Base-by-base conservation (phyloP, 352 stramenopile genomes). In the Pythium monospermum region DNA sequence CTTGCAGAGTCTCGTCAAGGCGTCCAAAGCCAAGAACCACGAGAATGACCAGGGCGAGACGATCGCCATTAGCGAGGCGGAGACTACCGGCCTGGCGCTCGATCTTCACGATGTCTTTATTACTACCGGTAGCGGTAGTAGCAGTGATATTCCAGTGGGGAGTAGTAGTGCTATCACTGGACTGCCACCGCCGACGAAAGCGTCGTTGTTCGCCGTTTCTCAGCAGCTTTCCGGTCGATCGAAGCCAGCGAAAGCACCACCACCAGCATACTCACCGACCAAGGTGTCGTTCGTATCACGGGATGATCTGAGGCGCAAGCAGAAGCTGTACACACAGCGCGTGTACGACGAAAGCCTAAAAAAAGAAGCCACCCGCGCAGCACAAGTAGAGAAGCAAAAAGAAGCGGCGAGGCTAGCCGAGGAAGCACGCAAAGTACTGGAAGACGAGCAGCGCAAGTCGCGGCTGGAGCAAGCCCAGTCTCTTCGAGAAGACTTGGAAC, bases 301-400 rank as follows among this genome's bases (percentile, higher is more conserved):
- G 2, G 60, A 69, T 3, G 69, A 83, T 23, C 43, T 79, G 22
- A 56, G 64, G 16, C 49, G 54, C 22, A 65, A 66, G 35, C 72
- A 84, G 46, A 64, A 54, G 42, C 46, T 66, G 5, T 81, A 76
- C 45, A 77, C 61, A 3, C 56, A 68, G n/a, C 58, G 54, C 4
- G 44, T 77, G 13, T 61, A 73, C 18, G 57, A 68, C 31, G 64
- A 77, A 32, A 75, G 77, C 48, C 28, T 65, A 13, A 67, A 64
- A 52, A 68, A 59, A 27, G 67, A 76, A 40, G 57, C 55, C 12
- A 49, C 46, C 4, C 60, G 69, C 0, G 38, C 38, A 11, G 42
- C 32, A 0, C 45, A 55, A 12, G n/a, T 67, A 1, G 67, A 73
- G 25, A 59, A 61, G 38, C 67, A 80, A 36, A 55, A 53, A 0